These are phyloP conservation scores for Dryas octopetala DNA, from an alignment of 306 rosid species.

Conservation along the genomic window DNA sequence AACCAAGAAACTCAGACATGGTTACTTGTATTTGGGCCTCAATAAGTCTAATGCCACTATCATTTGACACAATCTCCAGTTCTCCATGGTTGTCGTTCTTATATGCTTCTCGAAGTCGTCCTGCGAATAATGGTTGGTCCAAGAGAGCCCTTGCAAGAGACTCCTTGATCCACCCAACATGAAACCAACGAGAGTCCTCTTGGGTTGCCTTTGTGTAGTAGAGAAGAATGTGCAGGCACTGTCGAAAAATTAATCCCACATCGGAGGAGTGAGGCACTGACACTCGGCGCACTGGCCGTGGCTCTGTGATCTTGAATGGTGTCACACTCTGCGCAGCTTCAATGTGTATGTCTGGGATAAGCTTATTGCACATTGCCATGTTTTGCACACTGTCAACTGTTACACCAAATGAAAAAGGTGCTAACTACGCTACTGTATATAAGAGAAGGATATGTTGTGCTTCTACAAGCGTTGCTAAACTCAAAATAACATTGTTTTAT, in stretches of 20 bases:
- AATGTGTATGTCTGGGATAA: slow-evolving; percentile 19
- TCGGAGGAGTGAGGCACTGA: not conserved
- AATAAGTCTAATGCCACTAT: slow-evolving; percentile 51
- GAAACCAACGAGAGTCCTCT: slow-evolving; percentile 34
- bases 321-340: slow-evolving; percentile 39
- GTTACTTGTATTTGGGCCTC: slow-evolving; percentile 27
- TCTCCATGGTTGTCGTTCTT: not conserved
- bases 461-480: too few species aligned
- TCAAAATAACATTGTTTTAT: too few species aligned
- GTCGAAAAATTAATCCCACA: slow-evolving; percentile 8
- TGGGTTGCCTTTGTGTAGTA: slow-evolving; percentile 30
- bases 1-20: slow-evolving; percentile 38
- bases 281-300: slow-evolving; percentile 32
- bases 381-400: not conserved
- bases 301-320: slow-evolving; percentile 41
- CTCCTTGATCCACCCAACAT: slow-evolving; percentile 60
- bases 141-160: slow-evolving; percentile 43
- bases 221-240: slow-evolving; percentile 44
- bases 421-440: too few species aligned
- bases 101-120: slow-evolving; percentile 29
- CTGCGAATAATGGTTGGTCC: slow-evolving; percentile 52
- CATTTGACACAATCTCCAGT: slow-evolving; percentile 44
- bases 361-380: not conserved
- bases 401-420: too few species aligned
- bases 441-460: too few species aligned